Evolutionary conservation across 495 filamentous ascomycete species (phyloP), one percentile per base, ranked within the genome.

Genomic region (Penicillium canescens): DNA sequence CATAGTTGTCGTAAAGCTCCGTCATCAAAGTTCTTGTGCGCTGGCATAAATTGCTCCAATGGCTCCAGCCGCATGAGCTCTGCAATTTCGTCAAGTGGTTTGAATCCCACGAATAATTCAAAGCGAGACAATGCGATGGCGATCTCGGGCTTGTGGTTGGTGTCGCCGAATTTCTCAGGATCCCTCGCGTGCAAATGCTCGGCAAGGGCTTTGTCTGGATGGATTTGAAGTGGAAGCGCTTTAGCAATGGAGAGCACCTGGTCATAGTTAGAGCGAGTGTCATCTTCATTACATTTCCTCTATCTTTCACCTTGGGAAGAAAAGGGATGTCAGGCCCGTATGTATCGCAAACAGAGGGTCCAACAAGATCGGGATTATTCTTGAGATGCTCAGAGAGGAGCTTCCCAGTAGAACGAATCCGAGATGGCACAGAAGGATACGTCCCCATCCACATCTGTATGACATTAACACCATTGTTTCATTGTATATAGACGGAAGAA

Each of bases 131-230:
- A 65, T 0, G 87, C 86, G 13, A 92, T 70, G 2, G 87, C 87
- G 39, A 92, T 91, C 62, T 92, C 88, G 4, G 88, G 88, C 66
- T 92, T 91, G 68, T 91, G 86, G 62, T 91, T 92, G n/a, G 77
- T 67, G 56, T 92, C 87, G 4, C 79, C 80, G 62, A 90, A 91
- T 43, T 79, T 75, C 3, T 81, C 60, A 3, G 86, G 83, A 56
- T 90, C 78, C 54, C 80, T 54, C 44, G 74, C 57, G 67, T 89
- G 83, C 7, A 91, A 76, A 55, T 83, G 72, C n/a, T 72, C 63
- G 0, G 87, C 79, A 8, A 91, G 77, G 1, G 72, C 62, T 56
- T 86, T 88, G 69, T 90, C 76, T 11, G 86, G 89, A 56, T 91
- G 88, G 11, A 91, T 77, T 64, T 92, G 89, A 18, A 92, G 77